These are phyloP conservation scores for Teratosphaeria viscida DNA, from an alignment of 2,329 filamentous ascomycete species.

Conservation along the genomic window DNA sequence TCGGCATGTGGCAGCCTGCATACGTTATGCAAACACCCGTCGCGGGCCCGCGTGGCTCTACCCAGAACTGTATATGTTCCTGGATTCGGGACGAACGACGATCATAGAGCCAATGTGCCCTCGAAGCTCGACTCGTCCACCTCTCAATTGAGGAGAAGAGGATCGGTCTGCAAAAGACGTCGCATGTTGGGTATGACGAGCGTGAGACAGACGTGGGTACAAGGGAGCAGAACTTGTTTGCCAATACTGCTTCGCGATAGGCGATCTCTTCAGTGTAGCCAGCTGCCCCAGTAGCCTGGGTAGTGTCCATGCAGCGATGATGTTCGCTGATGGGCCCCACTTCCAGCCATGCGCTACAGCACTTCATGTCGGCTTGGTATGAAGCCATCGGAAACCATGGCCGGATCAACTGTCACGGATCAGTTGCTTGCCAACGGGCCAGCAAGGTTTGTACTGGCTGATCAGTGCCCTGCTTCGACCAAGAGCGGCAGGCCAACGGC, in stretches of 20 bases:
- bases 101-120: neutral
- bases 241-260: neutral
- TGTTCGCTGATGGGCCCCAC: neutral
- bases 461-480: neutral
- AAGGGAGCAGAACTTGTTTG: neutral
- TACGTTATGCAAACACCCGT: constrained; percentile 3
- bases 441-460: neutral
- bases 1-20: constrained; percentile 7
- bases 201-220: neutral
- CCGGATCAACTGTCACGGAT: neutral
- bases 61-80: constrained; percentile 2
- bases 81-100: neutral
- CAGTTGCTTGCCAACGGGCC: neutral
- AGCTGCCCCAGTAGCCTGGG: neutral
- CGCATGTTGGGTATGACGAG: neutral
- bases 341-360: neutral
- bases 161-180: neutral
- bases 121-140: neutral
- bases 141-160: neutral
- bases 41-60: constrained; percentile 5
- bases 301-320: neutral
- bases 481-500: neutral
- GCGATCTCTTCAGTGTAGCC: neutral
- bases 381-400: neutral
- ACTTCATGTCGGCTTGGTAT: neutral